Base-by-base conservation (phyloP, 768 basidiomycete genomes). In the Termitomyces sp. region DNA sequence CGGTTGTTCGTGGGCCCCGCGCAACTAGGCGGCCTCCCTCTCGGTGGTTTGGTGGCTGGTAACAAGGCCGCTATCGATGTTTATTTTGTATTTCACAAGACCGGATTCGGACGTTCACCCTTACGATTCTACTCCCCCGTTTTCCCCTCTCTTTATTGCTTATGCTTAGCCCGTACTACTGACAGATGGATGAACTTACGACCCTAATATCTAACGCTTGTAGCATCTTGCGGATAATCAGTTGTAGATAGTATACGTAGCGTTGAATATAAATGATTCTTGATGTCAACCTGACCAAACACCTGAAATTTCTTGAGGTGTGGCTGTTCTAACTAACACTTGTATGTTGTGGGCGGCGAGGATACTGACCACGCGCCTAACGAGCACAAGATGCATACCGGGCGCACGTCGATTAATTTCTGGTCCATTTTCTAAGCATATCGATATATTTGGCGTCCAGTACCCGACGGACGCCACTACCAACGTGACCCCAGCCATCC, bases 401-500 rank as follows among this genome's bases (percentile, higher is more conserved):
- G 51, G 45, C 34, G 18, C 55, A 49, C 49, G 55, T 39, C 60
- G 59, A 44, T 31, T 16, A 4, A 41, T 59, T 49, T 63, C 63
- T 52, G 54, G 63, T 13, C 22, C 33, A 50, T 49, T 54, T 47
- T 65, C 72, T 49, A 54, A 57, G 16, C 65, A 69, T 54, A 55
- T 88, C 47, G 75, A 78, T 51, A 81, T 90, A 59, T 79, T 87
- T 12, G 86, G 84, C n/a, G 69, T 77, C 47, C 70, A 73, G n/a
- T 91, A 94, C 73, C 77, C 82, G 2, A 80, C 77, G n/a, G 97
- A 99, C 75, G 71, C 76, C 31, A 79, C 76, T 70, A 91, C 95
- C 41, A 99, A 99, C 72, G 80, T 92, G 41, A 88, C 94, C 1
- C 81, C 90, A 24, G 78, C 92, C 26, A 94, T 99, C 65, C 77